Evolutionary conservation across 164 flowering plant species (phyloP), one percentile per base, ranked within the genome.

Genomic region (Stephania japonica): DNA sequence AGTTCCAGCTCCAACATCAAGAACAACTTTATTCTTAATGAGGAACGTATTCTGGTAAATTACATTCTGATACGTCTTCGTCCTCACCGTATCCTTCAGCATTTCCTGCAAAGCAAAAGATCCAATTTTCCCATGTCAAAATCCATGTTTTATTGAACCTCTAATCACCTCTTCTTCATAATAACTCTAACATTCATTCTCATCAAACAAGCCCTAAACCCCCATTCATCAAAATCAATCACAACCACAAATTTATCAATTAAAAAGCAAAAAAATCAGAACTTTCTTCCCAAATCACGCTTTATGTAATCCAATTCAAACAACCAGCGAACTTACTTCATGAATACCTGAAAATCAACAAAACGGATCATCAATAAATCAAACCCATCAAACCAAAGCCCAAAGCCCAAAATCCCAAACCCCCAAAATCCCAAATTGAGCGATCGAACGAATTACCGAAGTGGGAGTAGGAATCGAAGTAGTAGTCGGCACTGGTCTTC

Each of bases 391-490:
- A 14, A 27, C 27, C 56, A 2, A 38, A 25, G 71, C 66, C 18
- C 7, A 16, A 3, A 43, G 12, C 21, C 11, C 27, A 41, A 42
- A 16, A 67, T 7, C 7, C 21, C 3, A 56, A 56, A 56, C 62
- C 14, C 62, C 19, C 19, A 16, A 0, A 56, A 53, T 18, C n/a
- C 7, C 0, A 19, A 26, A 38, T 53, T 72, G 11, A 44, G 14
- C 5, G 14, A 44, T 44, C 14, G 0, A 9, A 47, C 6, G 10
- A 59, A 59, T 19, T 86, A 94, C 99, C 98, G 69, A 96, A 96
- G 79, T 96, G 99, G 56, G 99, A 96, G 87, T 96, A 96, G n/a
- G 99, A 96, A 73, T 96, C 99, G 80, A 96, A 96, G 89, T 96
- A 96, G 75, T 96, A 96, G 72, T 96, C 99, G 27, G 99, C 97